Evolutionary conservation across 2,329 filamentous ascomycete genomes (phyloP).

Genomic region (Claviceps fusiformis): DNA sequence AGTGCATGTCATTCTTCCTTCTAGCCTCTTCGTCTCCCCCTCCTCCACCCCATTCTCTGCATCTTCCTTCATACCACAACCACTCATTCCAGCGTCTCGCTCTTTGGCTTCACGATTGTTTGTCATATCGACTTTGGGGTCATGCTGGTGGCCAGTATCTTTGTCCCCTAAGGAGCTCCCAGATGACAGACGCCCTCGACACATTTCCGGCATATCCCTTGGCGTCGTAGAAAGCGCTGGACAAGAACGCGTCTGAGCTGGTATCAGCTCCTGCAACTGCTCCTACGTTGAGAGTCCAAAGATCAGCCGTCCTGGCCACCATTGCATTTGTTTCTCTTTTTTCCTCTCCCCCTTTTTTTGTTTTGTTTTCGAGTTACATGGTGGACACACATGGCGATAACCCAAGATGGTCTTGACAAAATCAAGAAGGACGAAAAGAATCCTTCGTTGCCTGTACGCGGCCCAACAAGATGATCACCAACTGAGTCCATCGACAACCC

Average conservation of each 20-base stretch:
- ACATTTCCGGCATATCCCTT: background rate
- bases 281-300: background rate
- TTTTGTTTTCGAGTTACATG: background rate
- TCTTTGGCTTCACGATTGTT: slow-evolving; percentile 4
- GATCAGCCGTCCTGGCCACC: background rate
- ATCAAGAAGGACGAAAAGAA: slow-evolving; percentile 20
- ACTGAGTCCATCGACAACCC: slow-evolving; percentile 17
- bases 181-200: background rate
- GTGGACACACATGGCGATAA: slow-evolving; percentile 1
- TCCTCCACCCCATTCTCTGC: background rate
- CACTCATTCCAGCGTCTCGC: slow-evolving; percentile 4
- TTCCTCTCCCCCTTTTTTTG: no score
- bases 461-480: slow-evolving; percentile 25
- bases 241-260: background rate
- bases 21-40: background rate
- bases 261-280: background rate
- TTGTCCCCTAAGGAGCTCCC: slow-evolving; percentile 1
- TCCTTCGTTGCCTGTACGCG: slow-evolving; percentile 19
- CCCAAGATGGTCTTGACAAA: slow-evolving; percentile 15
- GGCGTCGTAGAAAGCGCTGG: background rate
- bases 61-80: slow-evolving; percentile 1
- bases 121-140: slow-evolving; percentile 5
- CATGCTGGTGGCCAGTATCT: slow-evolving; percentile 7
- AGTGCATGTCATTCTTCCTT: background rate
- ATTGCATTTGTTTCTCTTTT: background rate